These are phyloP conservation scores for Colletotrichum shisoi DNA, from an alignment of 2,329 filamentous ascomycete species.

Conservation along the genomic window DNA sequence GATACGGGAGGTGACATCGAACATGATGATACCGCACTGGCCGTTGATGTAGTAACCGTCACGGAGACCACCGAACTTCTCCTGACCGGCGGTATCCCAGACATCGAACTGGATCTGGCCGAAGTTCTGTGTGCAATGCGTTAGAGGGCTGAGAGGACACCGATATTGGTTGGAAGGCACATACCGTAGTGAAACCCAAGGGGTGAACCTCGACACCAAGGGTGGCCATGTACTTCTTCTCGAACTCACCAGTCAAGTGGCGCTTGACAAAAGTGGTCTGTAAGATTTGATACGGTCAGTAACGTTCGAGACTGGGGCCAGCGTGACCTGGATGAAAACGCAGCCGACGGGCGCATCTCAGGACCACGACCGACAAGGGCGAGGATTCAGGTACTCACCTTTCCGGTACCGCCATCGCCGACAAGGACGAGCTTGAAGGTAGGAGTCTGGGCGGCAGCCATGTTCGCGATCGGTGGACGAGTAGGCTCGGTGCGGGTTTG, in stretches of 20 bases:
- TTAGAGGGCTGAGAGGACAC: constrained; percentile 9
- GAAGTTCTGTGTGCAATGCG: constrained; percentile 76
- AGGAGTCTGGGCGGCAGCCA: constrained; percentile 73
- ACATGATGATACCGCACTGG: constrained; percentile 99
- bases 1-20: constrained; percentile 98
- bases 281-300: constrained; percentile 40
- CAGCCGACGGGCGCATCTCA: background rate
- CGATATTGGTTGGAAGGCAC: constrained; percentile 51
- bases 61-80: constrained; percentile 99
- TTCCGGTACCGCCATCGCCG: constrained; percentile 98
- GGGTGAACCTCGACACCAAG: constrained; percentile 99
- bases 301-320: constrained; percentile 10
- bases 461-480: constrained; percentile 53
- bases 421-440: constrained; percentile 99
- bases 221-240: constrained; percentile 99
- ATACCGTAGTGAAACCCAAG: constrained; percentile 95
- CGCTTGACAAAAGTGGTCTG: constrained; percentile 99
- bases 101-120: constrained; percentile 98
- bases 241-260: constrained; percentile 99
- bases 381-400: constrained; percentile 64
- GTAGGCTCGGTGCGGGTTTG: constrained; percentile 45
- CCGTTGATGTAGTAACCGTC: constrained; percentile 99
- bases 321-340: background rate
- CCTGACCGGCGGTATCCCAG: constrained; percentile 98
- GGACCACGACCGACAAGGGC: background rate